phyloP scores from a whole-genome alignment of 2,329 filamentous ascomycete genomes.

The Gaeumannomyces tritici region DNA sequence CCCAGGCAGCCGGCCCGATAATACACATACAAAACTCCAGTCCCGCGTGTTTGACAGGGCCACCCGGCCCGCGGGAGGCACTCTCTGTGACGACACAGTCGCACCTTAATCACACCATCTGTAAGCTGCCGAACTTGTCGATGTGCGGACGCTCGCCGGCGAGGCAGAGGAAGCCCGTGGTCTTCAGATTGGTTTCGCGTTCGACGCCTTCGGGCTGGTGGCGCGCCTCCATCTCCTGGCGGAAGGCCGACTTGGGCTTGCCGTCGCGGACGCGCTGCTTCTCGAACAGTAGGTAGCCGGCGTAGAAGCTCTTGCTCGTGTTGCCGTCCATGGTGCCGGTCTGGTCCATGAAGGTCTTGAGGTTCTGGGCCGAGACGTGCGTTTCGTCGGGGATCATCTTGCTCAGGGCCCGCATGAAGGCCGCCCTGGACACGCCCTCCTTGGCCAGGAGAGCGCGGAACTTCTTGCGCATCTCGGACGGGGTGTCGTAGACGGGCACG shows the following conservation, averaged over 20 bases:
- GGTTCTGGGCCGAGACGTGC: conserved; percentile 24
- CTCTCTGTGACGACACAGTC: background rate
- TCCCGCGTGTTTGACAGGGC: background rate
- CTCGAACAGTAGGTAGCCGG: conserved; percentile 42
- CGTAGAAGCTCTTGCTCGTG: conserved; percentile 33
- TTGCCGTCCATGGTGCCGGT: conserved; percentile 32
- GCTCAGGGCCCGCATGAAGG: conserved; percentile 32
- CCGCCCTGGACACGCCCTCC: conserved; percentile 36
- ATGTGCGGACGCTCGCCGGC: background rate
- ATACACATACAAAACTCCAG: background rate
- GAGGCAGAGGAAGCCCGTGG: background rate
- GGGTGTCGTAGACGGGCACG: conserved; percentile 45
- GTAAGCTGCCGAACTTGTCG: background rate
- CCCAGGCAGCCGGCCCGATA: background rate
- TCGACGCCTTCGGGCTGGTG: conserved; percentile 10
- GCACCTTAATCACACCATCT: background rate
- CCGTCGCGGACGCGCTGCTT: conserved; percentile 36
- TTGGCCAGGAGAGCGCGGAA: conserved; percentile 39
- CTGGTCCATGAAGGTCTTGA: conserved; percentile 33
- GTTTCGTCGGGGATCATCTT: conserved; percentile 4
- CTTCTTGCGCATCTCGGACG: conserved; percentile 47
- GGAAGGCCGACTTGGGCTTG: conserved; percentile 36
- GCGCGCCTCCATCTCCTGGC: conserved; percentile 33
- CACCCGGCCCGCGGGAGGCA: background rate
- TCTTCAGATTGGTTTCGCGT: background rate